A percentile compares a stretch with the other conserved stretches of the same genome.
These are phyloP conservation scores for Coemansia sp. DNA, from an alignment of 192 early-diverging fungal species.

Conservation along the genomic window DNA sequence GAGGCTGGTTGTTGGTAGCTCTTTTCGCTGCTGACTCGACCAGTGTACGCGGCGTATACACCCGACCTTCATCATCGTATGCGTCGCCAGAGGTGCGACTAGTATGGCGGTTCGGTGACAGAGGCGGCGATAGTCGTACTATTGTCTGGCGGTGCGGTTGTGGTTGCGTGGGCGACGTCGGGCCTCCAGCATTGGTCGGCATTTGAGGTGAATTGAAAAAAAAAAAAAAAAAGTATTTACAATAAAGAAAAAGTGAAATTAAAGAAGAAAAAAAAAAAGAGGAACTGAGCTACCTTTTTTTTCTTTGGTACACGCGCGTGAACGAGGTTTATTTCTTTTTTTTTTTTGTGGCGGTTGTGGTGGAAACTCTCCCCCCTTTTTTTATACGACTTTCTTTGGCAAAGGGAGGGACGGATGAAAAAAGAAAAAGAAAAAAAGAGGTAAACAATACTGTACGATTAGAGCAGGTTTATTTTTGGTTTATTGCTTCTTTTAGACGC, in stretches of 20 bases:
- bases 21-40: slow-evolving; percentile 36
- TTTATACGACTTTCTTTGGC: background rate
- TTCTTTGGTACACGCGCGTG: background rate
- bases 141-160: slow-evolving; percentile 34
- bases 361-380: background rate
- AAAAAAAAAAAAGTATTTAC: slow-evolving; percentile 2
- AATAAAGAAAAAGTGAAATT: background rate
- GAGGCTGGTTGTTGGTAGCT: slow-evolving; percentile 3
- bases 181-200: background rate
- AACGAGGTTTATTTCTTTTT: background rate
- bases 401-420: background rate
- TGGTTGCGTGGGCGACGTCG: slow-evolving; percentile 6
- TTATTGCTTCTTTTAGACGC: background rate
- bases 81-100: slow-evolving; percentile 6
- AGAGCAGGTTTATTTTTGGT: background rate
- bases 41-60: slow-evolving; percentile 45
- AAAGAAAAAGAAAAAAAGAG: background rate
- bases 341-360: background rate
- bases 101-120: background rate
- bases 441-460: background rate
- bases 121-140: slow-evolving; percentile 34
- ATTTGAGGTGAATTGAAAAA: background rate
- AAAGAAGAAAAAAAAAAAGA: background rate
- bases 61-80: background rate
- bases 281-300: background rate